A percentile compares a stretch with the other conserved stretches of the same genome.
These are phyloP conservation scores for Ustilago bromivora DNA, from an alignment of 1,284 basidiomycete genomes.

Conservation along the genomic window DNA sequence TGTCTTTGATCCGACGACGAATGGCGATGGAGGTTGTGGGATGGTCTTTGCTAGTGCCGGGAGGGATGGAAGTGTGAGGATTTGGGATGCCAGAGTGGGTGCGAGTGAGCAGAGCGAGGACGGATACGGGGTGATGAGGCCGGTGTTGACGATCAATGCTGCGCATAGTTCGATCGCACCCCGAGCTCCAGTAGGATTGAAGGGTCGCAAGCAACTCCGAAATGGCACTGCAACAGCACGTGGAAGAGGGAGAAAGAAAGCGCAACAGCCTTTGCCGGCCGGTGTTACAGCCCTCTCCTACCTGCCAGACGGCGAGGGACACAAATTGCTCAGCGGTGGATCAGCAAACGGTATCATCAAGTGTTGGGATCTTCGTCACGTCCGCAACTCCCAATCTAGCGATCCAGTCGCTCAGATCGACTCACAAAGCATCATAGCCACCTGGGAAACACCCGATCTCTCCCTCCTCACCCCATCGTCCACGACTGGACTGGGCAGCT, in stretches of 20 bases:
- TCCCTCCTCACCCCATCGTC: conserved; percentile 28
- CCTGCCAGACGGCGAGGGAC: conserved; percentile 44
- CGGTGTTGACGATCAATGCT: conserved; percentile 58
- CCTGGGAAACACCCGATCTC: conserved; percentile 41
- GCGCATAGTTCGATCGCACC: conserved; percentile 44
- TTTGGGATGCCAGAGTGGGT: conserved; percentile 59
- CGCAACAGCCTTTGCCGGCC: conserved; percentile 19
- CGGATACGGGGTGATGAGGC: conserved; percentile 11
- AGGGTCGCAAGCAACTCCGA: conserved; percentile 16
- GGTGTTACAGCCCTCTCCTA: conserved; percentile 63
- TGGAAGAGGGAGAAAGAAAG: conserved; percentile 16
- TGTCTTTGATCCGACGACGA: conserved; percentile 58
- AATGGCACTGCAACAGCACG: neutral
- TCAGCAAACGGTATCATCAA: conserved; percentile 63
- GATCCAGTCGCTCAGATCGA: conserved; percentile 19
- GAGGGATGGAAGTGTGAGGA: conserved; percentile 62
- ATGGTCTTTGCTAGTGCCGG: conserved; percentile 62
- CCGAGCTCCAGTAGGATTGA: neutral
- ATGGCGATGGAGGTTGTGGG: conserved; percentile 45
- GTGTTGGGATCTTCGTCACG: conserved; percentile 64
- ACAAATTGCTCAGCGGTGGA: conserved; percentile 57
- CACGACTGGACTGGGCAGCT: conserved; percentile 7
- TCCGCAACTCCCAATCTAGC: conserved; percentile 12
- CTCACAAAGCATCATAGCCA: neutral
- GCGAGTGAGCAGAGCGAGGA: conserved; percentile 6